Base-by-base conservation (phyloP, 495 filamentous ascomycete genomes). In the Pseudoneurospora amorphoporcata region DNA sequence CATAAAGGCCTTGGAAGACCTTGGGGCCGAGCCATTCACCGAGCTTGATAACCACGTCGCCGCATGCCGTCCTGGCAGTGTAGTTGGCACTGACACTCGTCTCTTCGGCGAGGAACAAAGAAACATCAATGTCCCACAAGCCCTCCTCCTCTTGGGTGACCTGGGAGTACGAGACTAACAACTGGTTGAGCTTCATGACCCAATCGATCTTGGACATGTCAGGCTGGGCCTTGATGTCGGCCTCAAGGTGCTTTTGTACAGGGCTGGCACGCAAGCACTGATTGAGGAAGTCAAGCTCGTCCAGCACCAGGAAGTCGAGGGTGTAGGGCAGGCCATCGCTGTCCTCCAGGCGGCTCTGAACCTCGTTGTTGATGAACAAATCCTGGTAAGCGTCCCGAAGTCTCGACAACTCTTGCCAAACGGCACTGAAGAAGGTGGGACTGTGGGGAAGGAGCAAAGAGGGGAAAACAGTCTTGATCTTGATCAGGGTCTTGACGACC, bases 21-120 rank as follows among this genome's bases (percentile, higher is more conserved):
- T 86, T 84, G 38, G 84, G 82, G 72, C 88, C 87, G 42, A 96
- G 86, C 92, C 94, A 97, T 79, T 97, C 94, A 32, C 92, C 93
- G n/a, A 97, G 83, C 81, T 97, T 98, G 79, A 97, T 91, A 9
- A 95, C 86, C 37, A 98, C 84, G 78, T 97, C 95, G 38, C 94
- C 94, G 76, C 92, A 94, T 68, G 95, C 95, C 14, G 92, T 96
- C 69, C 95, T 87, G 38, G 95, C 92, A 3, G 95, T 97, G 79
- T 97, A 99, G 78, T 98, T 98, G 35, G 94, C 91, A n/a, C 94
- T 97, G 68, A 98, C 90, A 14, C 93, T 93, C 3, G 92, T 95
- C 81, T 99, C 95, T 77, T 99, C 95, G 0, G 94, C 94, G 38
- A 99, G 86, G 81, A 96, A 99, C 2, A 98, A 86, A 68, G 96